A percentile compares a stretch with the other conserved stretches of the same genome.
Conservation (phyloP, 2,329 filamentous ascomycete species). For the Balansia obtecta region DNA sequence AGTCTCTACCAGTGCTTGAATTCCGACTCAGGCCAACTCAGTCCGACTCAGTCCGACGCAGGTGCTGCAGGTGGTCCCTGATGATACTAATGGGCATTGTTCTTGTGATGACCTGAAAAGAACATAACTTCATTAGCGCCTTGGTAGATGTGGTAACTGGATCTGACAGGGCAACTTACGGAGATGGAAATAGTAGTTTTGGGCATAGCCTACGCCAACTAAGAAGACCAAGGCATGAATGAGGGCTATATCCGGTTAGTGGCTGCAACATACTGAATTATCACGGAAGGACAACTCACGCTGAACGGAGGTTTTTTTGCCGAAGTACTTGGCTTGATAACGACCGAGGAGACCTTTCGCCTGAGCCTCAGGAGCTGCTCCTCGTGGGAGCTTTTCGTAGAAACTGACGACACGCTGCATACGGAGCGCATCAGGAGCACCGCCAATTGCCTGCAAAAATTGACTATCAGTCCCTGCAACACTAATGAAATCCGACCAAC, state of each 20-base stretch:
- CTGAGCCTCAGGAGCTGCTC: conserved; percentile 73
- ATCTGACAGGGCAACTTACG: conserved; percentile 50
- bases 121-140: background rate
- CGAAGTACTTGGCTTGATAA: conserved; percentile 90
- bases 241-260: conserved; percentile 48
- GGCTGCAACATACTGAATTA: conserved; percentile 14
- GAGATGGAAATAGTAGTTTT: conserved; percentile 99
- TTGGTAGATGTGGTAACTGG: conserved; percentile 1
- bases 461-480: conserved; percentile 21
- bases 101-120: conserved; percentile 91
- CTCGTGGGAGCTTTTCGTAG: conserved; percentile 96
- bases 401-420: conserved; percentile 98
- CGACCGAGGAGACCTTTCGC: conserved; percentile 70
- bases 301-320: conserved; percentile 78
- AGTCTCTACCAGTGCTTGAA: conserved; percentile 28
- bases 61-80: background rate
- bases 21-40: background rate
- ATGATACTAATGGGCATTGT: conserved; percentile 80
- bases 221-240: conserved; percentile 74
- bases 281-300: conserved; percentile 63
- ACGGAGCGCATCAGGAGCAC: conserved; percentile 86
- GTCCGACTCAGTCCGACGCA: background rate
- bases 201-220: conserved; percentile 75
- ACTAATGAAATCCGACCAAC: background rate
- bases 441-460: conserved; percentile 67